Percentiles rank a stretch among this genome's conserved stretches.
phyloP scores from a whole-genome alignment of 1,139 yeast genomes.

The Kazachstania sp. region DNA sequence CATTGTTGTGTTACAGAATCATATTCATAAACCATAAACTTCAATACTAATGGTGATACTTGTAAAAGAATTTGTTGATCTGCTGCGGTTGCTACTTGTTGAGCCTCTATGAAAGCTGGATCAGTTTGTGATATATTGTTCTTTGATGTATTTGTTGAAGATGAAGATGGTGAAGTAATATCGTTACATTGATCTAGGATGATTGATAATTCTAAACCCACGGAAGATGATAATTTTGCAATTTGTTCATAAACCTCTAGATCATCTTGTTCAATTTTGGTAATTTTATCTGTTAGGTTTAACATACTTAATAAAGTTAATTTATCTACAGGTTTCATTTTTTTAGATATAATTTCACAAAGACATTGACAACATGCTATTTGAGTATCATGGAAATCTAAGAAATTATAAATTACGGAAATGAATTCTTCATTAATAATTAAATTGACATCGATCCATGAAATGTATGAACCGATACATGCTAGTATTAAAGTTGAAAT shows the following conservation, averaged over 20 bases:
- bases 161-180: constrained; percentile 6
- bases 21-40: constrained; percentile 65
- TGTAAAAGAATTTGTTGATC: constrained; percentile 43
- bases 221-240: constrained; percentile 64
- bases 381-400: constrained; percentile 44
- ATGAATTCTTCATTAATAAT: constrained; percentile 64
- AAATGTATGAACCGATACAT: constrained; percentile 72
- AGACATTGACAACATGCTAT: constrained; percentile 64
- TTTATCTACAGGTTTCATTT: constrained; percentile 86
- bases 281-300: constrained; percentile 45
- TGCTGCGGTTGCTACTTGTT: constrained; percentile 35
- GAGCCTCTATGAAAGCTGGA: constrained; percentile 14
- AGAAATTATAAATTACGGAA: constrained; percentile 51
- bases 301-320: constrained; percentile 64
- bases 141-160: too few species aligned
- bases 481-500: constrained; percentile 25
- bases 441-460: constrained; percentile 89
- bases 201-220: constrained; percentile 65
- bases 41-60: constrained; percentile 65
- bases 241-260: constrained; percentile 69
- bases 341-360: constrained; percentile 75
- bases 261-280: constrained; percentile 32
- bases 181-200: constrained; percentile 36
- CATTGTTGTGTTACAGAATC: constrained; percentile 84
- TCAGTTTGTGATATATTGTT: constrained; percentile 4